Base-by-base conservation (phyloP, 768 basidiomycete genomes). In the Fistulinella prunicolor region DNA sequence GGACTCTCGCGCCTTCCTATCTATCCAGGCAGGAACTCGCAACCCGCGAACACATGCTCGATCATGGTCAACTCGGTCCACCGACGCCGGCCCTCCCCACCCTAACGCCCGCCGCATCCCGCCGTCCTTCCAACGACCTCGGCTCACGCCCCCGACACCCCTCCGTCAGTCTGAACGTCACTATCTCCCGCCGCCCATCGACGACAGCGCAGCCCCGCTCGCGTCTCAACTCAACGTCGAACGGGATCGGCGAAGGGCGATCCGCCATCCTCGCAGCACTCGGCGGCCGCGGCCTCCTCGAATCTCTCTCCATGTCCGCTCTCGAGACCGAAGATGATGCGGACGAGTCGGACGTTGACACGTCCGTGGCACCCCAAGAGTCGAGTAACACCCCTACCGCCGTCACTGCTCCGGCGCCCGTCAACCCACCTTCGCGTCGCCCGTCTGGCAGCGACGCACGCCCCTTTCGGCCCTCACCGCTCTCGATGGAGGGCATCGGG, bases 1-100 rank as follows among this genome's bases (percentile, higher is more conserved):
- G n/a, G n/a, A n/a, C n/a, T n/a, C n/a, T n/a, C n/a, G n/a, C n/a
- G n/a, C n/a, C n/a, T n/a, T n/a, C n/a, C n/a, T n/a, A n/a, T n/a
- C n/a, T n/a, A n/a, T 45, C 23, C 23, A 51, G 91, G 59, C 83
- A 85, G 50, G 90, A 92, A 58, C 76, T 97, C 13, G 94, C 94
- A 1, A 80, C 89, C 0, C 76, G 88, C n/a, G 91, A 94, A 61
- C 89, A 96, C 63, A 92, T 97, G 89, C 79, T 93, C 39, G 88
- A 93, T 64, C 92, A 94, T 58, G 86, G 85, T 5, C 86, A 90
- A 58, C 69, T 88, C 4, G 85, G 84, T 3, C 80, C 85, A 9
- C 73, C 81, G 2, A 87, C 85, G 0, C 85, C 83, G 4, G 73
- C 77, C 6, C 49, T 66, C 5, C 65, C 67, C 2, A 65, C 67